Evolutionary conservation across 139 green algal species (phyloP).

Genomic region (Coelastrella sp.): DNA sequence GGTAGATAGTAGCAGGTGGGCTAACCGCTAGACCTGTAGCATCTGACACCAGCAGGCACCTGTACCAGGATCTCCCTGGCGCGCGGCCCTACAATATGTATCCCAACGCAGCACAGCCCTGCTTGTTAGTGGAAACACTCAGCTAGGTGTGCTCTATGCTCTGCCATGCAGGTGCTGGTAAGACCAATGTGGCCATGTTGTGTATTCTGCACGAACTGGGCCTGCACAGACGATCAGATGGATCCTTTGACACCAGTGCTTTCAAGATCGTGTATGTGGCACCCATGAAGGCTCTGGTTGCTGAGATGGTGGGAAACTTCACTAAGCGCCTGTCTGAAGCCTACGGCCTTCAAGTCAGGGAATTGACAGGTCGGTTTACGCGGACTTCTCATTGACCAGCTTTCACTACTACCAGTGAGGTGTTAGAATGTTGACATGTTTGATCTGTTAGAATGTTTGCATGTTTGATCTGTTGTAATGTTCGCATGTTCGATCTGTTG

Average conservation of each 20-base stretch:
- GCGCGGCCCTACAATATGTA: too few relatives aligned
- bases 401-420: not conserved
- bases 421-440: not conserved
- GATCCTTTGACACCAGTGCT: slow-evolving; percentile 75
- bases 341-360: slow-evolving; percentile 81
- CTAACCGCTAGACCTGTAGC: too few relatives aligned
- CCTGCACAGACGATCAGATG: slow-evolving; percentile 85
- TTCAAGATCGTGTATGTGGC: slow-evolving; percentile 99
- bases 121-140: not conserved
- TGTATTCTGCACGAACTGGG: slow-evolving; percentile 93
- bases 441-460: not conserved
- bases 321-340: slow-evolving; percentile 72
- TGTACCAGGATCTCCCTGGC: too few relatives aligned
- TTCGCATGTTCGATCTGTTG: too few relatives aligned
- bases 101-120: not conserved
- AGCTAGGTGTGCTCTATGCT: not conserved
- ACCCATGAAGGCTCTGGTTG: slow-evolving; percentile 98
- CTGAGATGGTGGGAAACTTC: slow-evolving; percentile 99
- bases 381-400: too few relatives aligned
- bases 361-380: slow-evolving; percentile 81
- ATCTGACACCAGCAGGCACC: too few relatives aligned
- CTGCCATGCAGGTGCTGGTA: slow-evolving; percentile 89
- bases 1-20: too few relatives aligned
- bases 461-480: too few relatives aligned
- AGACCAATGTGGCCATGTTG: slow-evolving; percentile 99